Evolutionary conservation across 768 basidiomycete species (phyloP), one percentile per base, ranked within the genome.

Genomic region (Melanogaster broomeanus): DNA sequence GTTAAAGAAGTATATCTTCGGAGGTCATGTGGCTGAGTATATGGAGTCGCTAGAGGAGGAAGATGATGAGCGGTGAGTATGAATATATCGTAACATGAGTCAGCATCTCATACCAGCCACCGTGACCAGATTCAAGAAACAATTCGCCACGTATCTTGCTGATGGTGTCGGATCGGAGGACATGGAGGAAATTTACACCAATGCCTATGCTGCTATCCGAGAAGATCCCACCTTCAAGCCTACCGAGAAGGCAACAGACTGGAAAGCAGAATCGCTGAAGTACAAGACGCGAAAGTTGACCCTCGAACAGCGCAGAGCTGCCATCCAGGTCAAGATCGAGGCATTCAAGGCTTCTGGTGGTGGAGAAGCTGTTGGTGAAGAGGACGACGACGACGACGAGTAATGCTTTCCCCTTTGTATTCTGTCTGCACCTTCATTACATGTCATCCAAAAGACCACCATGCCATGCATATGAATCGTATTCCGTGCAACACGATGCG

Each of bases 21-120:
- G 92, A 69, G 95, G 95, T 46, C 97, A 99, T 71, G 88, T 99
- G 51, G 93, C 97, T 45, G 97, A 98, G 76, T 99, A 98, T 81
- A 99, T 99, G 97, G 92, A 98, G 77, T 90, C 86, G 51, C 77
- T 98, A 48, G 97, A 99, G 77, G 97, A 99, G 81, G 97, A 99
- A 78, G 97, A 99, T 68, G 97, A 98, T 64, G 96, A 98, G 76
- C 83, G 94, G 85, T 85, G 60, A 55, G 80, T 67, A 16, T 13
- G 10, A 11, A 33, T 51, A 27, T 19, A 11, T 18, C 42, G 45
- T 11, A n/a, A 25, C 40, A 48, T 44, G 11, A 49, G 21, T 3
- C 15, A 3, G n/a, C 15, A 42, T 45, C 28, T 60, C 24, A 63
- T 46, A 33, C 54, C 52, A 38, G n/a, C 28, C 18, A 30, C 28